Conservation (phyloP, 2,329 filamentous ascomycete genomes). For the Drechslera avenae region DNA sequence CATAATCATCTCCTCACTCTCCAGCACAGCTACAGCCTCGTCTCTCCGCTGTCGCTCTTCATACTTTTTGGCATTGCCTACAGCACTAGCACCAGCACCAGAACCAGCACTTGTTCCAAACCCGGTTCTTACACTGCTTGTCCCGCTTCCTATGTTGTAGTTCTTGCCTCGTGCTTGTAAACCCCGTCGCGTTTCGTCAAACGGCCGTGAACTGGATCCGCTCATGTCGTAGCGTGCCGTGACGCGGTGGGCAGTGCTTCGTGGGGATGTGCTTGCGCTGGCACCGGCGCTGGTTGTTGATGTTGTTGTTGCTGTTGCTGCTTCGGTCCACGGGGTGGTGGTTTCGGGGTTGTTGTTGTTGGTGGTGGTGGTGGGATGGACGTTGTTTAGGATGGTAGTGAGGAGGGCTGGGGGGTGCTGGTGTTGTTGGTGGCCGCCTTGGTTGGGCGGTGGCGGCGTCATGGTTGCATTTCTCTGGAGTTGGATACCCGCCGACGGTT, state of each 20-base stretch:
- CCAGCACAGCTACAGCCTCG: conserved; percentile 41
- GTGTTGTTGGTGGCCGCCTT: neutral
- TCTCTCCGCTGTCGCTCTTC: conserved; percentile 35
- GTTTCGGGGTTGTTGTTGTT: too few species aligned
- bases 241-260: conserved; percentile 3
- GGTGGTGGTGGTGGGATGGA: conserved; percentile 8
- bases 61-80: conserved; percentile 21
- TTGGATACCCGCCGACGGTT: neutral
- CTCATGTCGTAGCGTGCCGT: neutral
- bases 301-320: too few species aligned
- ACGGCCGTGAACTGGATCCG: too few species aligned
- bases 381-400: neutral
- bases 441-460: neutral
- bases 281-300: neutral
- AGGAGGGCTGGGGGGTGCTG: too few species aligned
- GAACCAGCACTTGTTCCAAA: conserved; percentile 9
- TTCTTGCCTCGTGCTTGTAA: conserved; percentile 32
- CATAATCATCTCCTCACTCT: conserved; percentile 45
- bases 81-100: too few species aligned
- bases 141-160: neutral
- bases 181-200: conserved; percentile 28
- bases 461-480: neutral
- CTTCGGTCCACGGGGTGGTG: conserved; percentile 1
- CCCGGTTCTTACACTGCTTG: neutral
- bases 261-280: neutral